A percentile compares a stretch with the other conserved stretches of the same genome.
phyloP scores from a whole-genome alignment of 495 filamentous ascomycete species.

The Aspergillus incahuasiensis region DNA sequence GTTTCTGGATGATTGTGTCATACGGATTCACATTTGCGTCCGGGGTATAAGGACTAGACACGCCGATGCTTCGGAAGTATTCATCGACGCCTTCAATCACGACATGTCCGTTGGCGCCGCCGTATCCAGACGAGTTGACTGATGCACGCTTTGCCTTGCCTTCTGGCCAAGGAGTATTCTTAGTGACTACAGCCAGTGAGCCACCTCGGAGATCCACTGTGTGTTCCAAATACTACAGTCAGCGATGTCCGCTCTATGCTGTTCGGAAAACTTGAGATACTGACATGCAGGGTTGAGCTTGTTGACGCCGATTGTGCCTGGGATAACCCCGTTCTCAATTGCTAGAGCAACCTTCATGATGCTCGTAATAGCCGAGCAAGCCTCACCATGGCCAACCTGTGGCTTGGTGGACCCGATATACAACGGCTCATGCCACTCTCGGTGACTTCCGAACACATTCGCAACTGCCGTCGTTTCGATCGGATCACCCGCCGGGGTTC shows the following conservation, averaged over 20 bases:
- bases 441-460: slow-evolving; percentile 32
- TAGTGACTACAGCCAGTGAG: not conserved
- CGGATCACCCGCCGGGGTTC: slow-evolving; percentile 32
- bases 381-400: slow-evolving; percentile 46
- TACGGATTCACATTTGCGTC: not conserved
- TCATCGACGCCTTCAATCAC: not conserved
- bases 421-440: not conserved
- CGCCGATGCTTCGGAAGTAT: not conserved
- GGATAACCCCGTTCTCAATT: slow-evolving; percentile 42
- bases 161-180: not conserved
- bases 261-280: not conserved
- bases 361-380: slow-evolving; percentile 46
- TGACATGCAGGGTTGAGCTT: not conserved
- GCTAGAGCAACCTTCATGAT: slow-evolving; percentile 50
- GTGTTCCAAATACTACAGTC: not conserved
- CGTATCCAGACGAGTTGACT: not conserved
- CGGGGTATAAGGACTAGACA: not conserved
- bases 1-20: not conserved
- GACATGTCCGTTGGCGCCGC: slow-evolving; percentile 1
- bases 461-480: slow-evolving; percentile 42
- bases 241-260: not conserved
- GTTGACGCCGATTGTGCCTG: slow-evolving; percentile 7
- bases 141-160: not conserved
- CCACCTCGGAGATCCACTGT: not conserved
- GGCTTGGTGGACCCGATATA: slow-evolving; percentile 14